phyloP scores from a whole-genome alignment of 2,329 filamentous ascomycete species.

The Fusarium concolor region DNA sequence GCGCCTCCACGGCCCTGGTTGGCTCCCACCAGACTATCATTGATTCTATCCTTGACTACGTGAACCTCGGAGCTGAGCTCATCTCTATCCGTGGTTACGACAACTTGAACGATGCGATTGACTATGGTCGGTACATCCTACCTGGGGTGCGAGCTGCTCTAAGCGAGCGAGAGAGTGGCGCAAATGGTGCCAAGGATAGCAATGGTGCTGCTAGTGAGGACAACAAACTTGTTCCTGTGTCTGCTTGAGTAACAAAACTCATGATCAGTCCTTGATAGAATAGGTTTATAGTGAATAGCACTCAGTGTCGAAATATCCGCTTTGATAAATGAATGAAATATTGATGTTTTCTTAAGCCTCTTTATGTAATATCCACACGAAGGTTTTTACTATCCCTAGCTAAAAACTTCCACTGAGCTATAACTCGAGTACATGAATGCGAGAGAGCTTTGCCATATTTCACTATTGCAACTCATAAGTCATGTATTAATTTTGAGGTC shows the following conservation, averaged over 20 bases:
- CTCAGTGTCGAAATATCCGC: not conserved
- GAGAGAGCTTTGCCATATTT: too few species aligned
- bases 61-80: constrained; percentile 66
- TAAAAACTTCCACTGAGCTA: too few species aligned
- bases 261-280: not conserved
- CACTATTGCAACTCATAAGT: too few species aligned
- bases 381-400: too few species aligned
- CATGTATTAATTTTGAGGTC: too few species aligned
- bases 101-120: constrained; percentile 67
- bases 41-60: constrained; percentile 68
- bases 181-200: too few species aligned
- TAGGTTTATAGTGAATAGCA: not conserved
- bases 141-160: too few species aligned
- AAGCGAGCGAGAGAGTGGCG: too few species aligned
- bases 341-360: not conserved
- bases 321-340: not conserved
- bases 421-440: too few species aligned
- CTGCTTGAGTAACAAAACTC: not conserved
- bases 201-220: too few species aligned
- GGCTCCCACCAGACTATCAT: constrained; percentile 53
- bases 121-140: too few species aligned
- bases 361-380: too few species aligned
- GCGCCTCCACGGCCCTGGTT: constrained; percentile 64
- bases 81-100: constrained; percentile 66
- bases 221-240: not conserved